Evolutionary conservation across 2,329 filamentous ascomycete genomes (phyloP), one percentile per base, ranked within the genome.

Genomic region (Bimuria novae-zelandiae): DNA sequence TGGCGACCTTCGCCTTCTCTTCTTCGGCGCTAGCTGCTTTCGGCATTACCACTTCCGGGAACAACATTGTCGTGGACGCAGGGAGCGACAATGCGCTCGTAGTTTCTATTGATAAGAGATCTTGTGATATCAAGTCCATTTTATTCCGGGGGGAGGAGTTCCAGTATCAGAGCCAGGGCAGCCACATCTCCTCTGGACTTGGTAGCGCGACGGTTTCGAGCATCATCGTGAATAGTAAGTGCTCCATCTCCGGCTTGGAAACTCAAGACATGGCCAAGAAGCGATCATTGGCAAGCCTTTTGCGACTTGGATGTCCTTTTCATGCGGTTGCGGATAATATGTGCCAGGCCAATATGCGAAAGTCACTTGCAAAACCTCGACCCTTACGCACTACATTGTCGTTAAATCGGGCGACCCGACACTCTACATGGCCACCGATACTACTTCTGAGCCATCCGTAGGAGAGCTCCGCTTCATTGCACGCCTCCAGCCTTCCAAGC

Each of bases 311-410:
- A n/a, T n/a, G n/a, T n/a, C n/a, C n/a, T n/a, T n/a, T n/a, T n/a
- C n/a, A n/a, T n/a, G n/a, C n/a, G n/a, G n/a, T n/a, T n/a, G n/a
- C n/a, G n/a, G n/a, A n/a, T n/a, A n/a, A 56, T 22, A 16, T 10
- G 3, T 11, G 14, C 0, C 29, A 66, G 65, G 40, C 49, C 68
- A 75, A 55, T 85, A 84, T 64, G 79, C 85, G 61, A 87, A 86
- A 68, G 79, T 88, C 32, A 85, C 82, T 12, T 87, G 84, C 63
- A 78, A 76, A 7, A 83, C 84, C 0, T 77, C 74, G 39, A 85
- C 80, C n/a, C 71, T 87, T 52, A 88, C 82, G 0, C 85, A 88
- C 32, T 88, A 88, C 71, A 80, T 84, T 59, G 81, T 88, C 4
- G 80, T 84, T 11, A 79, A 79, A 53, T 79, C 81, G 47, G 84